A percentile compares a stretch with the other conserved stretches of the same genome.
phyloP scores from a whole-genome alignment of 1,284 basidiomycete species.

The Pyrrhoderma lamaoense region DNA sequence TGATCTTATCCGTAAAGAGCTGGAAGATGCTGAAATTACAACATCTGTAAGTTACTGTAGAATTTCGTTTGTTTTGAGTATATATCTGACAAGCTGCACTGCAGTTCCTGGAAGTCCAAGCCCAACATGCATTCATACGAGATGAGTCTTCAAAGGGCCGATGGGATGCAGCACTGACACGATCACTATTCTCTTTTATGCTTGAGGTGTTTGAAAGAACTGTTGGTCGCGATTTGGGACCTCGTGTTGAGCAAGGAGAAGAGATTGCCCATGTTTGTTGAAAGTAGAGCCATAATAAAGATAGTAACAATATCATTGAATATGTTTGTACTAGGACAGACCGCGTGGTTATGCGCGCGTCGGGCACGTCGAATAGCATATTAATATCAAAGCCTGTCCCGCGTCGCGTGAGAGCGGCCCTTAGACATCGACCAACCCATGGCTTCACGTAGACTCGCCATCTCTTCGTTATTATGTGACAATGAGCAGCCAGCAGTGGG shows the following conservation, averaged over 20 bases:
- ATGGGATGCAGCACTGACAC: conserved; percentile 87
- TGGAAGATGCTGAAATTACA: conserved; percentile 72
- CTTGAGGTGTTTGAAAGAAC: conserved; percentile 90
- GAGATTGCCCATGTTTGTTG: conserved; percentile 76
- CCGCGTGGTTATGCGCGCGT: neutral
- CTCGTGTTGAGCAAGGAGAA: conserved; percentile 36
- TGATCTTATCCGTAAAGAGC: conserved; percentile 70
- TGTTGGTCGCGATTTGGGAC: conserved; percentile 76
- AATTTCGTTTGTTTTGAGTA: neutral
- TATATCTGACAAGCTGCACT: conserved; percentile 1
- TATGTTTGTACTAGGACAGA: conserved; percentile 1
- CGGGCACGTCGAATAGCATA: neutral
- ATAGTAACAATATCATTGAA: too few relatives aligned
- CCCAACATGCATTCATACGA: conserved; percentile 90
- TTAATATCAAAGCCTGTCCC: neutral
- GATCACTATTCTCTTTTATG: conserved; percentile 78
- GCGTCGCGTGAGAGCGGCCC: conserved; percentile 1
- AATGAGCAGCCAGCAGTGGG: conserved; percentile 29
- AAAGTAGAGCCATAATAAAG: conserved; percentile 14
- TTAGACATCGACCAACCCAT: conserved; percentile 28
- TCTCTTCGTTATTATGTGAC: conserved; percentile 61
- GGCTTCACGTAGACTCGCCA: conserved; percentile 60
- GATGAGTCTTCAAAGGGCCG: conserved; percentile 87
- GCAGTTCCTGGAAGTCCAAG: conserved; percentile 88
- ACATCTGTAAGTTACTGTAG: conserved; percentile 47